Evolutionary conservation across 345 rosid genomes (phyloP), one percentile per base, ranked within the genome.

Genomic region (Hibiscus syriacus): DNA sequence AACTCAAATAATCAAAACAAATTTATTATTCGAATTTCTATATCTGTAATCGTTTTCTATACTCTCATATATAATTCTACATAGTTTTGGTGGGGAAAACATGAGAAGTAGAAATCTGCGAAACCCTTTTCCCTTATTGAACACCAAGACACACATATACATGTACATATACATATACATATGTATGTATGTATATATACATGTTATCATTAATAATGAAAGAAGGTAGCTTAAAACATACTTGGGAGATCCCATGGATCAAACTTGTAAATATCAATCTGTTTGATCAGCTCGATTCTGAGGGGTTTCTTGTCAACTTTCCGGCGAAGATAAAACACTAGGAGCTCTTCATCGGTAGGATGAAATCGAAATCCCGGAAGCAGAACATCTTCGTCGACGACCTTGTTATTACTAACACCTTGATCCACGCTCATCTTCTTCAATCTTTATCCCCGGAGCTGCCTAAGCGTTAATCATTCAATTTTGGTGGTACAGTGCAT

Each of bases 171-270:
- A 36, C 39, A 34, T 34, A 34, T 7, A 34, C 10, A 34, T 34
- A 34, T 34, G 5, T 6, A 30, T 30, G 5, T 32, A 32, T 7
- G 6, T 32, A 34, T 34, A 8, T 38, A 6, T 11, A 14, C n/a
- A 50, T 22, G 5, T 46, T 16, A 5, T 16, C 20, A 50, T 19
- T 20, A 60, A 41, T 23, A 39, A 39, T 61, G 32, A 25, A 41
- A 41, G 34, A 27, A 23, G 17, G n/a, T 0, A 55, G 14, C 2
- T 39, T 25, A 55, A 12, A 76, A 45, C 87, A 38, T 88, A 93
- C 98, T 89, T 73, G 98, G 98, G 70, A 93, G 94, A 86, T 93
- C 94, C 98, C 98, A 93, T 0, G 98, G 98, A 74, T 93, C 96
- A 57, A 69, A 83, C 74, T 92, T 88, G 83, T 92, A 92, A 81